Evolutionary conservation across 768 basidiomycete species (phyloP), one percentile per base, ranked within the genome.

Genomic region (Coprinopsis marcescibilis): DNA sequence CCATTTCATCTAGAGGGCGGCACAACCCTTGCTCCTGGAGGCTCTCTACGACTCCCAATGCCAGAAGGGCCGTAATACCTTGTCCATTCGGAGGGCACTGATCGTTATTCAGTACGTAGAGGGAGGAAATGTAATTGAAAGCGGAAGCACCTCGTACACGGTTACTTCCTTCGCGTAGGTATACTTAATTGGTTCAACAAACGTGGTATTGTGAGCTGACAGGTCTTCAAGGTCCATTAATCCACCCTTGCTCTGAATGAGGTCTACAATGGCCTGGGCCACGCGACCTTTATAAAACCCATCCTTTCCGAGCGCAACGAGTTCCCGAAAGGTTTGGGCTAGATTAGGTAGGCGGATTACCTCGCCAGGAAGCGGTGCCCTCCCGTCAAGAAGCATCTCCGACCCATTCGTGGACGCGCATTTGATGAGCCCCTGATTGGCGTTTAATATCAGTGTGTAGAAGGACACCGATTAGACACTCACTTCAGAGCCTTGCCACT

Each of bases 41-140:
- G 21, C 75, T 80, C 55, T 98, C 95, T 40, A 99, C 69, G 49
- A 99, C 90, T 1, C 96, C 96, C 17, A 98, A 76, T 11, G 94
- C 91, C 24, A 99, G 68, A 6, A 98, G 75, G 0, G 96, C 90
- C 3, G 94, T 95, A 33, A 99, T 78, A n/a, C 84, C 95, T 77
- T 97, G 94, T 7, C 95, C 93, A 61, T 96, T 98, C 0, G 95
- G 95, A 6, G 94, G 95, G 57, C 92, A 95, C 90, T 91, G 42
- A n/a, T 43, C 29, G n/a, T 38, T 42, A 30, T 55, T 44, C 15
- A 51, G 43, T 11, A 17, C 24, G 32, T 7, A 43, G 30, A 10
- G 7, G 20, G 13, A 38, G 20, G 36, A 15, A 25, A 17, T 36
- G 10, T 10, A 10, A 21, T 24, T 35, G 43, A 38, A 8, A 20